Evolutionary conservation across 2,329 filamentous ascomycete species (phyloP).

Genomic region (Neofusicoccum ribis): DNA sequence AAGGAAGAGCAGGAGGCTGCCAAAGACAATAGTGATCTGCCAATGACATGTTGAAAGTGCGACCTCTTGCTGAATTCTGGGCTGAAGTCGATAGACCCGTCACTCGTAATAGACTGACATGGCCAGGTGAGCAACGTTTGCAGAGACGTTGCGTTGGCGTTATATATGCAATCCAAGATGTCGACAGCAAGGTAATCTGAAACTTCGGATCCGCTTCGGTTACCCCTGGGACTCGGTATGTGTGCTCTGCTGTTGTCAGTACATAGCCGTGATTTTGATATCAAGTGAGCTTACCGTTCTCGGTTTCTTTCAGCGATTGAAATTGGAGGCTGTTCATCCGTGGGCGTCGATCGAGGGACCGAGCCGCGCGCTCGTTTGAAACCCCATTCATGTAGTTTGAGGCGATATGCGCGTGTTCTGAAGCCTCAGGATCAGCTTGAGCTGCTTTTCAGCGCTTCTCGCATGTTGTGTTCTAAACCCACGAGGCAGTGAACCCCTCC

Average conservation of each 20-base stretch:
- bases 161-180: not conserved
- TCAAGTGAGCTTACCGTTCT: too few species aligned
- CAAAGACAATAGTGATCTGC: not conserved
- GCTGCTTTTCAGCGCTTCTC: too few species aligned
- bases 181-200: too few species aligned
- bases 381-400: slow-evolving; percentile 15
- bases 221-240: too few species aligned
- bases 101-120: too few species aligned
- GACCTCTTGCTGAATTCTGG: not conserved
- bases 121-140: too few species aligned
- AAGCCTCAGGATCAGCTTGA: not conserved
- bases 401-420: slow-evolving; percentile 10
- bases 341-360: too few species aligned
- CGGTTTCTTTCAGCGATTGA: not conserved
- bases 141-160: too few species aligned
- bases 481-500: slow-evolving; percentile 9
- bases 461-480: not conserved
- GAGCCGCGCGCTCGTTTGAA: slow-evolving; percentile 1
- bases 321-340: not conserved
- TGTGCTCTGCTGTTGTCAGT: too few species aligned
- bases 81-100: not conserved
- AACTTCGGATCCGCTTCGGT: too few species aligned
- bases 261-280: too few species aligned
- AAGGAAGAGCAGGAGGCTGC: not conserved
- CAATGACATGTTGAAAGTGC: not conserved